Evolutionary conservation across 2,329 filamentous ascomycete species (phyloP), one percentile per base, ranked within the genome.

Genomic region (Colletotrichum tropicicola): DNA sequence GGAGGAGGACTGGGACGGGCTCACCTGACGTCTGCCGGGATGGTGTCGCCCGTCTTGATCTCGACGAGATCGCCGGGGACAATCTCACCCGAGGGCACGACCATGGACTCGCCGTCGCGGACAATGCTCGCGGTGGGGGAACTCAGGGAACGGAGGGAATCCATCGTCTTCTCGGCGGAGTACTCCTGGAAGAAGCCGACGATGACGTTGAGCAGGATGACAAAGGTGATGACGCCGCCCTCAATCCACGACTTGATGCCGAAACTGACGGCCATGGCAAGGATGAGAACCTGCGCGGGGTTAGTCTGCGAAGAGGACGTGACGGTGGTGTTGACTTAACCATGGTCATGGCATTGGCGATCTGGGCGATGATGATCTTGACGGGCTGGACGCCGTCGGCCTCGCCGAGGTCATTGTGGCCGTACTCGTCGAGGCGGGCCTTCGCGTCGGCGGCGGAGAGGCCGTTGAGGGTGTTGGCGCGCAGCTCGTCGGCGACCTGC

Each of bases 261-360:
- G 65, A 83, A 86, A 59, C 78, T 82, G 52, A 87, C 80, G 32
- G 76, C 79, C 83, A 86, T 87, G 59, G 81, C 85, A 62, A 83
- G 75, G 27, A 84, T 82, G 30, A 87, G 76, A n/a, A 81, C 52
- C 52, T 55, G 13, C 1, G 19, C n/a, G 6, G 19, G 9, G 21
- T 45, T 45, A 45, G 41, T 17, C 17, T 17, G 12, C n/a, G 39
- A 6, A 23, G 21, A 25, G 5, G 17, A 19, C 37, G 17, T 41
- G 4, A 19, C n/a, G 37, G n/a, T 41, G 74, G 37, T 17, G 15
- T 41, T 41, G 27, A 44, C 52, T 55, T 23, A 45, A 87, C 88
- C 73, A 91, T 75, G 68, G 85, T 89, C 88, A 90, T 90, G 10
- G 87, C 88, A 73, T 91, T 91, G 48, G 87, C 87, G 48, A 90